Base-by-base conservation (phyloP, 495 filamentous ascomycete genomes). In the Penicillium daleae region DNA sequence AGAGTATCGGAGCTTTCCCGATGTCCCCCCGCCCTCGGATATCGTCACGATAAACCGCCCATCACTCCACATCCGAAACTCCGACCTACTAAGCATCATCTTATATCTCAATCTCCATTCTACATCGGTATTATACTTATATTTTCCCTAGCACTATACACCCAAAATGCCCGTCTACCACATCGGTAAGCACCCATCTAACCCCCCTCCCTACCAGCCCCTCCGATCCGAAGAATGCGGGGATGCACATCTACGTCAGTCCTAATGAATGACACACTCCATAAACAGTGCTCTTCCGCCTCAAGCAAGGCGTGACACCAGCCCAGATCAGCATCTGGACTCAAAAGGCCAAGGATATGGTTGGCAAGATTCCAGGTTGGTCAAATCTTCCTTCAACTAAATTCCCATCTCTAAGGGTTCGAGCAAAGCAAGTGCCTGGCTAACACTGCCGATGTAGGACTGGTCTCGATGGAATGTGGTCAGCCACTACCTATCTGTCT, bases 281-380 rank as follows among this genome's bases (percentile, higher is more conserved):
- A 52, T 32, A 29, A 49, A 21, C 49, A 80, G 78, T 79, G 31
- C 75, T 80, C 57, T 79, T 80, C 70, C 76, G 76, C 68, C 76
- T 79, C 53, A 80, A 80, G 60, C 63, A 63, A 57, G 68, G 69
- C 58, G 70, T 78, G 12, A 74, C 74, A 9, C 61, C 65, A 12
- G 52, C 67, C 4, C 76, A 79, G 63, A 22, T 80, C 10, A 44
- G 64, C 9, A 53, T 61, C 49, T 79, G 75, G 76, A 54, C 62
- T 0, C 31, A 69, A n/a, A 59, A 62, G n/a, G 61, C 63, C 32
- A 69, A 74, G 56, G 63, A 27, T 7, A 78, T 79, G 73, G 73
- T 79, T 31, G 78, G 78, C 15, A 69, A 79, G 57, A 74, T 80
- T 61, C 75, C 76, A 29, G 77, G 72, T 72, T 4, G 37, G 67